phyloP scores from a whole-genome alignment of 495 filamentous ascomycete species.

The Penicillium robsamsonii region DNA sequence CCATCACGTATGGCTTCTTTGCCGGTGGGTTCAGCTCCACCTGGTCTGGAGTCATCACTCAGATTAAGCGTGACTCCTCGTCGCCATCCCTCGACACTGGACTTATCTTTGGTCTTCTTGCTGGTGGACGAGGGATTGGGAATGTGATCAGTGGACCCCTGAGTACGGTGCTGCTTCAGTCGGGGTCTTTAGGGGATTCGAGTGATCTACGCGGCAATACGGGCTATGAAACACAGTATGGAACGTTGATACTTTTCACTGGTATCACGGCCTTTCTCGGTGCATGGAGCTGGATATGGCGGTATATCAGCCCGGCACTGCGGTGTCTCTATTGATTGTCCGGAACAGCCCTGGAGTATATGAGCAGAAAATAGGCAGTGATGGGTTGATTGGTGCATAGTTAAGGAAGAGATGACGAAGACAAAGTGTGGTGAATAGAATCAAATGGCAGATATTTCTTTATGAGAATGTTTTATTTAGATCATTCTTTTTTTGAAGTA shows the following conservation, averaged over 20 bases:
- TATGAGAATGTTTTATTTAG: background rate
- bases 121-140: conserved; percentile 64
- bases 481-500: background rate
- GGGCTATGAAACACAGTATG: conserved; percentile 43
- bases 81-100: conserved; percentile 50
- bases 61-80: conserved; percentile 46
- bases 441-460: background rate
- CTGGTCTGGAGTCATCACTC: conserved; percentile 61
- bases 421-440: background rate
- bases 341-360: background rate
- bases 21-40: conserved; percentile 61
- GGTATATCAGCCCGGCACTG: conserved; percentile 19
- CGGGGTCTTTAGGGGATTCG: conserved; percentile 25
- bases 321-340: conserved; percentile 5
- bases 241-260: conserved; percentile 47
- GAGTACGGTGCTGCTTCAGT: conserved; percentile 53
- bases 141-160: conserved; percentile 60
- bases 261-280: conserved; percentile 41
- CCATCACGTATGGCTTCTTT: conserved; percentile 66
- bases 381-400: background rate
- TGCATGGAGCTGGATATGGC: conserved; percentile 40
- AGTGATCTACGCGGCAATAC: conserved; percentile 17
- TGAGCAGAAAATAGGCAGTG: background rate
- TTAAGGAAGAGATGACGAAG: background rate
- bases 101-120: conserved; percentile 62